Conservation (phyloP, 345 rosid species). For the Schrenkiella parvula region DNA sequence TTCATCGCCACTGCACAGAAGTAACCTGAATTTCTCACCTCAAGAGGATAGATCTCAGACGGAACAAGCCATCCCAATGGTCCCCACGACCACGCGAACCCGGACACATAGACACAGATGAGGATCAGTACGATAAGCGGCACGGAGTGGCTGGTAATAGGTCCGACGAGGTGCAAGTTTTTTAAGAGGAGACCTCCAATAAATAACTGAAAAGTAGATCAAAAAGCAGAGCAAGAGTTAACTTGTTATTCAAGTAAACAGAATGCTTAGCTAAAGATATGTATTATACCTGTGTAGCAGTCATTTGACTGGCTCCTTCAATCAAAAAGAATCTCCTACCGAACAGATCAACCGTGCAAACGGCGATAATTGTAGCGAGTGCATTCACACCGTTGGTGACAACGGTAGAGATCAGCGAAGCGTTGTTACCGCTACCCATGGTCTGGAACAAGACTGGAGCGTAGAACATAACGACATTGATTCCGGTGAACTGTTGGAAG, state of each 20-base stretch:
- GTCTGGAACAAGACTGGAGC: constrained; percentile 38
- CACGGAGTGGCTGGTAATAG: constrained; percentile 7
- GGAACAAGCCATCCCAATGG: constrained; percentile 72
- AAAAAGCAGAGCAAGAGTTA: neutral
- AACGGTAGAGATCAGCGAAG: constrained; percentile 24
- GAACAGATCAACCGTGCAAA: neutral
- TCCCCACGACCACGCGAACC: constrained; percentile 73
- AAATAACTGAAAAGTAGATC: neutral
- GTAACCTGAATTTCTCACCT: constrained; percentile 56
- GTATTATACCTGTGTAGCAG: constrained; percentile 16
- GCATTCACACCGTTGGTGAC: constrained; percentile 33
- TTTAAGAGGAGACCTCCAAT: constrained; percentile 12
- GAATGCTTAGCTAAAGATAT: neutral
- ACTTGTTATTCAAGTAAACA: neutral
- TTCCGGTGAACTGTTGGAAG: constrained; percentile 76
- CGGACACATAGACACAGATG: constrained; percentile 51
- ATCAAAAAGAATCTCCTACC: constrained; percentile 19
- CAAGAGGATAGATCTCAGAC: constrained; percentile 55
- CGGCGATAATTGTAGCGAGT: neutral
- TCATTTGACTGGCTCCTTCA: constrained; percentile 26
- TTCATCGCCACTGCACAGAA: constrained; percentile 54
- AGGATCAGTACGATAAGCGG: constrained; percentile 34
- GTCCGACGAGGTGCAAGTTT: constrained; percentile 19
- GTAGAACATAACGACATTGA: constrained; percentile 38
- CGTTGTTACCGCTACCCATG: constrained; percentile 28